Percentiles rank a stretch among this genome's conserved stretches.
Evolutionary conservation across 169 alveolate genomes (phyloP).

Genomic region (Plasmodium ovale): DNA sequence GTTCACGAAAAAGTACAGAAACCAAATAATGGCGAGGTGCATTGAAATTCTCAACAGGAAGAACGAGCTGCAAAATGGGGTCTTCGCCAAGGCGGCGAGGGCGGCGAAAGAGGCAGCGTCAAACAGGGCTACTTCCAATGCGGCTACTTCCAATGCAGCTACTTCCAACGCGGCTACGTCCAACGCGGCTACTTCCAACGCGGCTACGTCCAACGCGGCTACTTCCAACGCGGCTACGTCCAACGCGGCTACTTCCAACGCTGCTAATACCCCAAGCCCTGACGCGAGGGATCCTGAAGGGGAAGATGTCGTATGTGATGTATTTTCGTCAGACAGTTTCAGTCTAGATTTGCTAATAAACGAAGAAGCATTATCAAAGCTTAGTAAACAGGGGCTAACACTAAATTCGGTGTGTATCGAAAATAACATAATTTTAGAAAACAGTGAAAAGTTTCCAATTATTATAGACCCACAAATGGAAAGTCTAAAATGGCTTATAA

Average conservation of each 20-base stretch:
- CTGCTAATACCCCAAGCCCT: neutral
- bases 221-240: neutral
- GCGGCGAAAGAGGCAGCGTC: neutral
- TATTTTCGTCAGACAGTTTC: slow-evolving; percentile 31
- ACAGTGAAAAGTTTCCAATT: slow-evolving; percentile 95
- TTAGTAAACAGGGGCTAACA: slow-evolving; percentile 95
- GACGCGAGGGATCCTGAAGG: neutral
- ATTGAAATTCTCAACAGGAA: slow-evolving; percentile 49
- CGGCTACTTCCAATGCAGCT: neutral
- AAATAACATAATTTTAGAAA: slow-evolving; percentile 95
- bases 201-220: neutral
- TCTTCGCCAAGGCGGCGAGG: slow-evolving; percentile 9
- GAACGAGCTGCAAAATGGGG: slow-evolving; percentile 53
- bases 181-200: neutral
- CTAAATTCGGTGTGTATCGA: slow-evolving; percentile 95
- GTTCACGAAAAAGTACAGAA: slow-evolving; percentile 95
- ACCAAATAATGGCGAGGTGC: slow-evolving; percentile 86
- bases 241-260: neutral
- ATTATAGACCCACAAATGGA: slow-evolving; percentile 98
- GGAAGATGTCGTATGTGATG: slow-evolving; percentile 15
- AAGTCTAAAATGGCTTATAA: slow-evolving; percentile 96
- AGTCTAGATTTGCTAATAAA: slow-evolving; percentile 69
- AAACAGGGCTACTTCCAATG: neutral
- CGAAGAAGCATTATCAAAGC: slow-evolving; percentile 87
- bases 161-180: neutral